These are phyloP conservation scores for Hyphopichia buzzinii DNA, from an alignment of 1,139 yeast species.

Conservation along the genomic window DNA sequence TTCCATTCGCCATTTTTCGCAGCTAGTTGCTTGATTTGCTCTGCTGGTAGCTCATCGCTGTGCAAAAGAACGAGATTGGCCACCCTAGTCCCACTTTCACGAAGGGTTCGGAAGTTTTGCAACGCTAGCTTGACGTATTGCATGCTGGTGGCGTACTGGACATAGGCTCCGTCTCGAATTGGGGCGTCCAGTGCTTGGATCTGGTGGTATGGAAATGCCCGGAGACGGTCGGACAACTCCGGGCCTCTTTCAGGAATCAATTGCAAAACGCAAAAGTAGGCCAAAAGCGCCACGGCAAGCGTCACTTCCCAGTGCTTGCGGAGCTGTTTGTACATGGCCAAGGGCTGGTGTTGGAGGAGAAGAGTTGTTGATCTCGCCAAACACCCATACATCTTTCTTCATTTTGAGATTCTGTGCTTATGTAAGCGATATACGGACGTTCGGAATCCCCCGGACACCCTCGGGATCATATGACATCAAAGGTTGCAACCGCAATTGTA, in stretches of 20 bases:
- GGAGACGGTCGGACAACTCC: background rate
- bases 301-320: background rate
- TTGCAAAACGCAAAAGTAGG: background rate
- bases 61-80: constrained; percentile 28
- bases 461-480: no score
- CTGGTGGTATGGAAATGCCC: no score
- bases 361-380: no score
- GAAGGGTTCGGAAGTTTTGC: constrained; percentile 25
- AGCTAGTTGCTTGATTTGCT: background rate
- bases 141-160: constrained; percentile 37
- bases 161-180: constrained; percentile 19
- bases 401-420: no score
- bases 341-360: no score
- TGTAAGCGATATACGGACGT: no score
- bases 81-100: constrained; percentile 18
- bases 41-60: constrained; percentile 14
- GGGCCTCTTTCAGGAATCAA: background rate
- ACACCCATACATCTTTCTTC: no score
- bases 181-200: no score
- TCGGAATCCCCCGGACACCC: no score
- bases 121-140: constrained; percentile 34
- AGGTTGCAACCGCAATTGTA: no score
- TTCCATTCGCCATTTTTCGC: constrained; percentile 6
- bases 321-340: no score
- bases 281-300: background rate